A percentile compares a stretch with the other conserved stretches of the same genome.
Evolutionary conservation across 768 basidiomycete species (phyloP).

Genomic region (Amylocystis lapponica): DNA sequence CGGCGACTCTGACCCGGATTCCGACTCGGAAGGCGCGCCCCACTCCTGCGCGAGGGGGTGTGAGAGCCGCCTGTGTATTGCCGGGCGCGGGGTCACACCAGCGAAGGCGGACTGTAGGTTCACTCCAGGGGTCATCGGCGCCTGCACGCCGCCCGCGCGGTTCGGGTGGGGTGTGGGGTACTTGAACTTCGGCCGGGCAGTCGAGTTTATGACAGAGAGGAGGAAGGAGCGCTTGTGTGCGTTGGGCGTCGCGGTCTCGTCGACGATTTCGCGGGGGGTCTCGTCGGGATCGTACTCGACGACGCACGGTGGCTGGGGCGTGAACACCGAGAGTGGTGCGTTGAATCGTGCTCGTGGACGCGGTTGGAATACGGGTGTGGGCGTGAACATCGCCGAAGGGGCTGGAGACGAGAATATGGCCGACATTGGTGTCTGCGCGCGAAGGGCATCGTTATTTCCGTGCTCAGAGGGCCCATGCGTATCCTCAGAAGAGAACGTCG

Average conservation of each 20-base stretch:
- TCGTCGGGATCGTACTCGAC: no score
- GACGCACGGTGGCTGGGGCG: constrained; percentile 9
- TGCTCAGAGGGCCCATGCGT: constrained; percentile 11
- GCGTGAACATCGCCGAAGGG: constrained; percentile 55
- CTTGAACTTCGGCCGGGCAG: constrained; percentile 65
- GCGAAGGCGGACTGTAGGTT: constrained; percentile 51
- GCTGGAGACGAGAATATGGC: constrained; percentile 50
- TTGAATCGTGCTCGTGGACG: constrained; percentile 56
- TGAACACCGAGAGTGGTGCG: constrained; percentile 23
- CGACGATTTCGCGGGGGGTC: no score
- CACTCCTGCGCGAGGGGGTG: constrained; percentile 62
- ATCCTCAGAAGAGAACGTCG: constrained; percentile 71
- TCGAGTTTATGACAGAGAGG: constrained; percentile 79
- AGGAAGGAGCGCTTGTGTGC: constrained; percentile 77
- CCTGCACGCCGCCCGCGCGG: constrained; percentile 9
- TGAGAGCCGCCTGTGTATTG: constrained; percentile 41
- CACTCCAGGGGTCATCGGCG: constrained; percentile 24
- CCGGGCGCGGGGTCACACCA: constrained; percentile 59
- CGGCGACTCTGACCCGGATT: constrained; percentile 11
- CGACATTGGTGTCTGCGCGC: constrained; percentile 31
- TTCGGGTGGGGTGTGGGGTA: constrained; percentile 54
- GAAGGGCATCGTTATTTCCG: not conserved
- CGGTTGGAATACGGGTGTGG: constrained; percentile 63
- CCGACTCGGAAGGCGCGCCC: constrained; percentile 18
- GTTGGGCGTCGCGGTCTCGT: constrained; percentile 57